Evolutionary conservation across 345 rosid genomes (phyloP), one percentile per base, ranked within the genome.

Genomic region (Salix caprea): DNA sequence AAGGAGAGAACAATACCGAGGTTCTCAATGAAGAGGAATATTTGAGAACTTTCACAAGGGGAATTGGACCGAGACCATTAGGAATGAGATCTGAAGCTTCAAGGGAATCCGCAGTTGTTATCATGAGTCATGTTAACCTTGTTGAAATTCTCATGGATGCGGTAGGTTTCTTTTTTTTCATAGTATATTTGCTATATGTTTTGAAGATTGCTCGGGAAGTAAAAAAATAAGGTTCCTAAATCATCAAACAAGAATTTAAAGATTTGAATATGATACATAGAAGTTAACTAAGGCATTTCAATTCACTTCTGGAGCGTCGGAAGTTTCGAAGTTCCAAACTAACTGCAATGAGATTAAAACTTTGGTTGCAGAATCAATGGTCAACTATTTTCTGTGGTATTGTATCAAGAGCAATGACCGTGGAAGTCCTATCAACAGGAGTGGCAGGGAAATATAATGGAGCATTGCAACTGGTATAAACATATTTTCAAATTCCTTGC

Each of bases 361-460:
- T 69, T 74, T 56, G 21, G 44, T 79, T 74, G 15, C 85, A 95
- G 99, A 88, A 87, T 78, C 94, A 93, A 81, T 95, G 97, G 97
- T 89, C 93, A 15, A 86, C 86, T 80, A 90, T 90, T 78, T 95
- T 95, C 77, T 90, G 94, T 54, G 92, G 97, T 23, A 90, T 95
- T 52, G 97, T 95, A 36, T 95, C 99, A 44, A 86, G 96, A 83
- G 96, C 97, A 58, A 82, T 93, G 90, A 95, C 99, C n/a, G 70
- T 95, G 4, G 97, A 93, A 71, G 93, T 95, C 73, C 88, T 95
- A 15, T 95, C 97, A 61, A 93, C 97, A 6, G 99, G 99, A 40
- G 96, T 95, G 26, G 99, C 97, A 69, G 99, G 99, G 78, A 95
- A 93, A 89, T 93, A 88, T 81, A 93, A 95, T 76, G 99, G 99